These are phyloP conservation scores for Ustilago crameri DNA, from an alignment of 1,284 basidiomycete species.

Conservation along the genomic window DNA sequence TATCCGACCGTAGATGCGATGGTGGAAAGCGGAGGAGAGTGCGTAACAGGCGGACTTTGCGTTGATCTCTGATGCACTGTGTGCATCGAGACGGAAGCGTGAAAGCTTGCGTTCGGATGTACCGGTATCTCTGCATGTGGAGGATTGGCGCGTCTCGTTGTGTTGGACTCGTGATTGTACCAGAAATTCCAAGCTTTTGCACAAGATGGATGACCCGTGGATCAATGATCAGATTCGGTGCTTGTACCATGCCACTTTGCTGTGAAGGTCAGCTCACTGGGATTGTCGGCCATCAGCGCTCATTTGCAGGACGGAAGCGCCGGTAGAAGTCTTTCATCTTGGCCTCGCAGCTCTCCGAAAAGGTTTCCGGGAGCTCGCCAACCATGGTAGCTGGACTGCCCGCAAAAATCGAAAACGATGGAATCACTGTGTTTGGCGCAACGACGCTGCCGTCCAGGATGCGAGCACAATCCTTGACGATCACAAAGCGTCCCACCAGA, in stretches of 20 bases:
- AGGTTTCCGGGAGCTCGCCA: slow-evolving; percentile 88
- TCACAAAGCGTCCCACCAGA: slow-evolving; percentile 93
- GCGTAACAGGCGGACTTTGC: no score
- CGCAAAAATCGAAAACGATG: slow-evolving; percentile 83
- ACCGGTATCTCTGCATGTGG: no score
- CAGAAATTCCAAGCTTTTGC: no score
- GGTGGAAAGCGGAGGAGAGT: not conserved
- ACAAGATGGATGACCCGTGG: no score
- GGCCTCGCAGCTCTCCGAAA: slow-evolving; percentile 81
- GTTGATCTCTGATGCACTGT: no score
- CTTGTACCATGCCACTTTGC: not conserved
- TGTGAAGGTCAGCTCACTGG: not conserved
- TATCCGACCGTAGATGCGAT: not conserved
- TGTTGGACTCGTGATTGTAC: no score
- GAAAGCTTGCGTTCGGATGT: no score
- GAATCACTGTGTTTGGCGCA: slow-evolving; percentile 90
- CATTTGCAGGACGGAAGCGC: slow-evolving; percentile 72
- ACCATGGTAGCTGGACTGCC: slow-evolving; percentile 85
- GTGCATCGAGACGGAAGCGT: no score
- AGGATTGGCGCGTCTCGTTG: no score
- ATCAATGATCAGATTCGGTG: no score
- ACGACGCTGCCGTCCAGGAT: slow-evolving; percentile 88
- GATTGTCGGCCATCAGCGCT: slow-evolving; percentile 11
- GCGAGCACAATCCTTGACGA: slow-evolving; percentile 94
- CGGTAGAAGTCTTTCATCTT: slow-evolving; percentile 81